A percentile compares a stretch with the other conserved stretches of the same genome.
Evolutionary conservation across 352 stramenopile species (phyloP).

Genomic region (Aphanomyces euteiches): DNA sequence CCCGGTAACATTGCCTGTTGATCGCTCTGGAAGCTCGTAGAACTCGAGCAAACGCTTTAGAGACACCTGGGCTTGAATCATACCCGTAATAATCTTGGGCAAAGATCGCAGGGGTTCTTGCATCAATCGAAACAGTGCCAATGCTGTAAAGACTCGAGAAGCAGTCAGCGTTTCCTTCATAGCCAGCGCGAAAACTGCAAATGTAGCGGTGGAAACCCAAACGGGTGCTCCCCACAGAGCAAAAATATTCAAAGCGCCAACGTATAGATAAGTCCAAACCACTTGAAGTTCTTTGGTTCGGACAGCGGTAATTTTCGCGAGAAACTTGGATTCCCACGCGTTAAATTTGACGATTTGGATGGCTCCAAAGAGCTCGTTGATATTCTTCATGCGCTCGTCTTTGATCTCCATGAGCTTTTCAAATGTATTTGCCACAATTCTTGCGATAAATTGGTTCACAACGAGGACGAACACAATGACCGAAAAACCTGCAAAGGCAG

Average conservation of each 20-base stretch:
- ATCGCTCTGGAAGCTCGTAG: slow-evolving; percentile 74
- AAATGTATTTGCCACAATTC: slow-evolving; percentile 14
- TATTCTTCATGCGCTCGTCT: slow-evolving; percentile 53
- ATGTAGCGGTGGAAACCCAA: slow-evolving; percentile 32
- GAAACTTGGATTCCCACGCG: slow-evolving; percentile 90
- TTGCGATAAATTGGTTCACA: slow-evolving; percentile 19
- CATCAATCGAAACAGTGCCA: slow-evolving; percentile 34
- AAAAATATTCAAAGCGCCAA: slow-evolving; percentile 32
- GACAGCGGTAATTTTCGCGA: slow-evolving; percentile 61
- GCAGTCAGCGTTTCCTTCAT: slow-evolving; percentile 30
- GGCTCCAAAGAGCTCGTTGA: slow-evolving; percentile 50
- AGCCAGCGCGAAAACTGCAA: slow-evolving; percentile 31
- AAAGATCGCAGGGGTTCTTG: slow-evolving; percentile 37
- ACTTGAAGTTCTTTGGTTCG: slow-evolving; percentile 22
- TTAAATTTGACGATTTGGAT: slow-evolving; percentile 96
- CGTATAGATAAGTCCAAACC: slow-evolving; percentile 29
- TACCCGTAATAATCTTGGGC: slow-evolving; percentile 65
- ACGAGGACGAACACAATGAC: slow-evolving; percentile 21
- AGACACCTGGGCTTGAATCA: slow-evolving; percentile 77
- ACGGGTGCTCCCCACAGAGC: slow-evolving; percentile 33
- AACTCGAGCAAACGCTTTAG: slow-evolving; percentile 84
- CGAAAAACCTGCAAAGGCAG: slow-evolving; percentile 3
- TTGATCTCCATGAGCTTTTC: slow-evolving; percentile 32
- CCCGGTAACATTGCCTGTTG: slow-evolving; percentile 42
- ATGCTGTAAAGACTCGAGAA: slow-evolving; percentile 33